phyloP scores from a whole-genome alignment of 768 basidiomycete species.

The Mycena kentingensis region DNA sequence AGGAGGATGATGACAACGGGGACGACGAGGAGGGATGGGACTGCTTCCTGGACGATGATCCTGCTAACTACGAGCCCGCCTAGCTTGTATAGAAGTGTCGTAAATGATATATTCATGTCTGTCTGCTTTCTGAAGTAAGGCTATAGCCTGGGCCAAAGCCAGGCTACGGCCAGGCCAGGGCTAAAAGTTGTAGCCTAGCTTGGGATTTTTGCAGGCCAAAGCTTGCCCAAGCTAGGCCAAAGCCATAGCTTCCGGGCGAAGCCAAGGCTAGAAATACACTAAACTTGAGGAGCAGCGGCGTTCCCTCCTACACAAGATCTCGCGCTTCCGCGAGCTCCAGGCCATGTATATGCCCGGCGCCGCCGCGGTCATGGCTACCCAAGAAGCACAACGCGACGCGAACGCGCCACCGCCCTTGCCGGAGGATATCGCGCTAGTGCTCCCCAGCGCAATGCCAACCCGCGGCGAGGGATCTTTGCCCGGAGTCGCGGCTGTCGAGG shows the following conservation, averaged over 20 bases:
- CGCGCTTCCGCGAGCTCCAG: constrained; percentile 5
- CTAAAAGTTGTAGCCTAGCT: constrained; percentile 14
- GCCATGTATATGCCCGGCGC: constrained; percentile 4
- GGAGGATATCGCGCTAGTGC: constrained; percentile 18
- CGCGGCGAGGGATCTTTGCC: constrained; percentile 1
- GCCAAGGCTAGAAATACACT: background rate
- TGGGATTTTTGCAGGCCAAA: constrained; percentile 20
- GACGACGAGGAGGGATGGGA: constrained; percentile 13
- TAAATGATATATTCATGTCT: background rate
- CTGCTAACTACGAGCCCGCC: background rate
- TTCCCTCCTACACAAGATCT: background rate
- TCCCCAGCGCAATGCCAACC: constrained; percentile 17
- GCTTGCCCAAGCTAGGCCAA: constrained; percentile 28
- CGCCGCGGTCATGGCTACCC: background rate
- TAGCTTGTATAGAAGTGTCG: background rate
- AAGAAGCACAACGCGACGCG: background rate
- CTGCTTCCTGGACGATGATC: background rate
- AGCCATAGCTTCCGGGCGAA: constrained; percentile 22
- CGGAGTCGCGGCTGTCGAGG: constrained; percentile 22
- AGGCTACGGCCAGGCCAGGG: constrained; percentile 6
- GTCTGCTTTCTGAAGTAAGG: too few species aligned
- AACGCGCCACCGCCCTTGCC: background rate
- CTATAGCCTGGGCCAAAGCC: constrained; percentile 15
- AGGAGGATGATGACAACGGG: background rate
- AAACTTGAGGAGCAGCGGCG: background rate